Percentiles rank a stretch among this genome's conserved stretches.
Conservation (phyloP, 192 early-diverging fungal species). For the Chytriomyces hyalinus region DNA sequence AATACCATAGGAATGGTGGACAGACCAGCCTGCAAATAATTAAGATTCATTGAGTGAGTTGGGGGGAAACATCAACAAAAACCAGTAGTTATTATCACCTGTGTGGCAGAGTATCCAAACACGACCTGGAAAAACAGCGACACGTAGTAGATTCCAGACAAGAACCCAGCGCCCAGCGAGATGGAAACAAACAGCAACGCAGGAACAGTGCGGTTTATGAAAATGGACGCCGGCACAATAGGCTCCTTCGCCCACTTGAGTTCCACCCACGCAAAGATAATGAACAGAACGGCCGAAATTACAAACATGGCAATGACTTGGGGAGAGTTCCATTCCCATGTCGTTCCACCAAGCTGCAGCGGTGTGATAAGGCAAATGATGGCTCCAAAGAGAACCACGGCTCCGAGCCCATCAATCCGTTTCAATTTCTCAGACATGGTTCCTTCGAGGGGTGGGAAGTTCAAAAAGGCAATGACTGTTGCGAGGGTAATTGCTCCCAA, state of each 20-base stretch:
- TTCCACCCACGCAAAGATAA: conserved; percentile 71
- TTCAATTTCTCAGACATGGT: conserved; percentile 60
- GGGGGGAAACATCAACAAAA: too few species aligned
- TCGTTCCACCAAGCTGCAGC: conserved; percentile 73
- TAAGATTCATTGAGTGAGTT: too few species aligned
- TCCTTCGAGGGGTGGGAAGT: conserved; percentile 62
- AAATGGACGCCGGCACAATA: conserved; percentile 70
- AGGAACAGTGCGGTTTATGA: conserved; percentile 57
- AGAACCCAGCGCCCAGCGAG: conserved; percentile 50
- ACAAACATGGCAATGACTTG: conserved; percentile 69
- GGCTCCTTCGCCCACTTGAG: conserved; percentile 67
- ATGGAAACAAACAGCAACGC: conserved; percentile 42
- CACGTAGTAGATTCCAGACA: conserved; percentile 71
- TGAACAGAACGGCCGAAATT: conserved; percentile 63
- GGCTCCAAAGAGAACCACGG: conserved; percentile 55
- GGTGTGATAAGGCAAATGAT: conserved; percentile 71
- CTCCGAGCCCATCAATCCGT: conserved; percentile 73
- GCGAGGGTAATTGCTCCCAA: conserved; percentile 70
- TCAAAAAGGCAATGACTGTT: conserved; percentile 62
- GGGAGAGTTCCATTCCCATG: conserved; percentile 65
- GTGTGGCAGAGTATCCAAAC: conserved; percentile 70
- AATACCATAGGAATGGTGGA: conserved; percentile 75
- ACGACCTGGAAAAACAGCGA: conserved; percentile 84
- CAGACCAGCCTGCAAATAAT: conserved; percentile 59
- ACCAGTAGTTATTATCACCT: neutral